phyloP scores from a whole-genome alignment of 2,329 filamentous ascomycete genomes.

The Simplicillium sp. region DNA sequence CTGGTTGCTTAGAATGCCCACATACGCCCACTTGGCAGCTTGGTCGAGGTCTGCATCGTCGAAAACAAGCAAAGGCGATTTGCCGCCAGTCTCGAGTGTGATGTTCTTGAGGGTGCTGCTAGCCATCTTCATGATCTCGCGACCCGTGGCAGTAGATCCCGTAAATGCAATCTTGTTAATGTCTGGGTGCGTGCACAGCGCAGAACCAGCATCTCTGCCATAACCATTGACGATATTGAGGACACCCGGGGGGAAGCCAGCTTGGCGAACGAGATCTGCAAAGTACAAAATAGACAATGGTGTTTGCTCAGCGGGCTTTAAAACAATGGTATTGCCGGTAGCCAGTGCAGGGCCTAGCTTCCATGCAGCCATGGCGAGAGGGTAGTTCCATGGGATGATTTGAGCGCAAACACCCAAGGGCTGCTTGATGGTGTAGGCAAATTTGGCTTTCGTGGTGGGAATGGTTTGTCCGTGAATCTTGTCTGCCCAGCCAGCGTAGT shows the following conservation, averaged over 20 bases:
- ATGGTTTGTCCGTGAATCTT: constrained; percentile 73
- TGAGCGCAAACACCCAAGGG: constrained; percentile 67
- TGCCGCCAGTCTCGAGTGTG: constrained; percentile 58
- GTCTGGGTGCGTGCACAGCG: constrained; percentile 56
- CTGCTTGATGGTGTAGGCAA: constrained; percentile 67
- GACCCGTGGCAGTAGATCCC: constrained; percentile 62
- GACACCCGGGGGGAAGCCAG: constrained; percentile 70
- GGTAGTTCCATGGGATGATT: constrained; percentile 72
- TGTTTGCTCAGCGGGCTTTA: constrained; percentile 61
- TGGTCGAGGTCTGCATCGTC: constrained; percentile 57
- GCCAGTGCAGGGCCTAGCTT: constrained; percentile 66
- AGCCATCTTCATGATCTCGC: constrained; percentile 68
- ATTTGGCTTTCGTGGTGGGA: constrained; percentile 55
- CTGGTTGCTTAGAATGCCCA: constrained; percentile 48
- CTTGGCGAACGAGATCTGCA: constrained; percentile 57
- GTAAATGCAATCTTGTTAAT: constrained; percentile 76
- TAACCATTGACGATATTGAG: constrained; percentile 68
- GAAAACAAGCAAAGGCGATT: constrained; percentile 56
- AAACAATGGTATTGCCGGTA: constrained; percentile 52
- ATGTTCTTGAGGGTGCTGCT: constrained; percentile 57
- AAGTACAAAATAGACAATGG: constrained; percentile 57
- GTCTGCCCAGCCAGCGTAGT: constrained; percentile 72
- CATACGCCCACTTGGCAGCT: constrained; percentile 50
- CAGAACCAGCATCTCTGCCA: constrained; percentile 57
- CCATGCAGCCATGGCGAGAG: constrained; percentile 43